Base-by-base conservation (phyloP, 2,329 filamentous ascomycete species). In the Phoma herbarum region DNA sequence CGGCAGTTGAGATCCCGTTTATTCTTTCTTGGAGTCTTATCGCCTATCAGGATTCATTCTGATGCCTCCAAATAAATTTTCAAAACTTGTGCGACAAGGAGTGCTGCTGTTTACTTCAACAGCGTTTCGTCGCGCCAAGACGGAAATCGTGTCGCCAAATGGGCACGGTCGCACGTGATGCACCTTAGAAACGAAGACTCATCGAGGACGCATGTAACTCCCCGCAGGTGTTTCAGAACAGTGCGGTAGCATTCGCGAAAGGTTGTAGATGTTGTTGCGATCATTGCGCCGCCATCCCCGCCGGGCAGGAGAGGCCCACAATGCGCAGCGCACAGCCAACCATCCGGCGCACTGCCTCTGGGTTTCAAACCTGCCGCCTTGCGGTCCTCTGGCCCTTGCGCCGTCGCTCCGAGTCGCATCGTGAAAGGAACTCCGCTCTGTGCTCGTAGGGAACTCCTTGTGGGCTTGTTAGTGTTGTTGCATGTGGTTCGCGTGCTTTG, bases 341-440 rank as follows among this genome's bases (percentile, higher is more conserved):
- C 68, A 61, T 63, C 59, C 60, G 46, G 59, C 63, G 61, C 65
- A 66, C 64, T 63, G 64, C 63, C 62, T 62, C 62, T 57, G 41
- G 48, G 69, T 69, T 59, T 59, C 69, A 73, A 70, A 74, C 69
- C 12, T 58, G 61, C 60, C 55, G 66, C 60, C 66, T 67, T 67
- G 56, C 62, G 31, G 53, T 35, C 56, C 25, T 46, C 39, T 50
- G 26, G 57, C 57, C 52, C 68, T 66, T 51, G 61, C 56, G 48
- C 62, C 55, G 45, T 37, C 46, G 45, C 50, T 35, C 46, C 22
- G 42, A 33, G 23, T 53, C 52, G 51, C 50, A 41, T 47, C 43
- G 47, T 39, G 49, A 52, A 59, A 41, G 23, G 33, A 25, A 41
- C 35, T 50, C 31, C 48, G 59, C 50, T 61, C 60, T 59, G 64